These are phyloP conservation scores for Mollisiaceae sp. DNA, from an alignment of 2,329 filamentous ascomycete genomes.

Conservation along the genomic window DNA sequence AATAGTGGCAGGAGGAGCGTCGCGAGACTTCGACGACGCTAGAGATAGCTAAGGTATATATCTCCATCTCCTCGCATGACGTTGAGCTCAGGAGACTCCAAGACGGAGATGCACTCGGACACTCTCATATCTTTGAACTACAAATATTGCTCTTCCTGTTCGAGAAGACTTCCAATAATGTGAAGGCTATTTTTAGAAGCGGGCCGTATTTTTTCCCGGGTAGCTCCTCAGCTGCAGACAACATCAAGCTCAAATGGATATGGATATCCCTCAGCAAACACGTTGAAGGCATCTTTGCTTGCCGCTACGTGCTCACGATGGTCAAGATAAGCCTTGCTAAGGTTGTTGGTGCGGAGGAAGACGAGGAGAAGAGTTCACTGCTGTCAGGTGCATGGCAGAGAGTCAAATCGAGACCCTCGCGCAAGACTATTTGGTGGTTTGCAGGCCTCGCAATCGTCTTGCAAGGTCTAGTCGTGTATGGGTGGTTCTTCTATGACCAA, in stretches of 20 bases:
- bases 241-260: not conserved
- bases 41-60: no score
- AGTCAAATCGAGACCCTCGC: not conserved
- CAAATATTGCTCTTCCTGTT: not conserved
- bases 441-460: slow-evolving; percentile 1
- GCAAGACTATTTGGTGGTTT: slow-evolving; percentile 1
- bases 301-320: not conserved
- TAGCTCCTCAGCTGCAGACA: not conserved
- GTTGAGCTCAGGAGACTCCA: no score
- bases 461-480: slow-evolving; percentile 8
- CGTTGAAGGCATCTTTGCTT: slow-evolving; percentile 6
- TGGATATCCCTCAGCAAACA: not conserved
- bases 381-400: not conserved
- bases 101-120: no score
- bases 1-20: not conserved
- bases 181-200: slow-evolving; percentile 2
- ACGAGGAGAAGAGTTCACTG: slow-evolving; percentile 13
- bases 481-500: slow-evolving; percentile 13
- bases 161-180: not conserved
- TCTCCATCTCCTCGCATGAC: not conserved
- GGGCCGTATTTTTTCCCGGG: not conserved
- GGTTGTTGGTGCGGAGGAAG: not conserved
- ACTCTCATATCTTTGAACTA: not conserved
- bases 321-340: slow-evolving; percentile 13
- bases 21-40: not conserved